These are phyloP conservation scores for Lentinus brumalis DNA, from an alignment of 768 basidiomycete species.

Conservation along the genomic window DNA sequence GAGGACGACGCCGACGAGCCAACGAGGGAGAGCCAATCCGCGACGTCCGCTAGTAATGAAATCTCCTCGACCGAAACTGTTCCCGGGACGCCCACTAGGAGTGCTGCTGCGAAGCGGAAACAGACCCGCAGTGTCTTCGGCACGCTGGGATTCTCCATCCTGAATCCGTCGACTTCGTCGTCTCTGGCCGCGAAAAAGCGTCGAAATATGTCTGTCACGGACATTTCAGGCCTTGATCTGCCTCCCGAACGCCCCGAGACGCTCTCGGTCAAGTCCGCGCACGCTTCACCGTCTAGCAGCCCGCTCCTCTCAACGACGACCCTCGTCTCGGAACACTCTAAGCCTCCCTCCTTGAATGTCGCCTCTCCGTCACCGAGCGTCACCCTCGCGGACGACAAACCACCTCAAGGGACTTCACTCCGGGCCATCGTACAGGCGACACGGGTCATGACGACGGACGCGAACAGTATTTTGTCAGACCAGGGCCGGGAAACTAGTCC, in stretches of 20 bases:
- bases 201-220: constrained; percentile 26
- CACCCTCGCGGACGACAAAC: constrained; percentile 26
- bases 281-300: constrained; percentile 13
- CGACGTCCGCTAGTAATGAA: constrained; percentile 6
- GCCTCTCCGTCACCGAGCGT: constrained; percentile 21
- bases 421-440: constrained; percentile 82
- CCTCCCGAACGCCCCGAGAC: background rate
- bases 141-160: constrained; percentile 66
- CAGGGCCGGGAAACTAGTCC: constrained; percentile 63
- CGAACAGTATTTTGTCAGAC: constrained; percentile 73
- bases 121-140: constrained; percentile 69
- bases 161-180: constrained; percentile 47
- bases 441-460: constrained; percentile 83
- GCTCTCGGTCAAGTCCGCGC: constrained; percentile 6
- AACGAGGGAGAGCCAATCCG: constrained; percentile 9
- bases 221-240: constrained; percentile 11
- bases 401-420: constrained; percentile 63
- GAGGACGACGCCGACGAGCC: constrained; percentile 2
- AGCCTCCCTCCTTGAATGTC: background rate
- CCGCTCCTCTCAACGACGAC: constrained; percentile 12
- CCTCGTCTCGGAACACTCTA: constrained; percentile 5
- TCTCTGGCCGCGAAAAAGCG: constrained; percentile 20
- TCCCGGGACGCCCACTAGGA: constrained; percentile 12
- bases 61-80: constrained; percentile 15
- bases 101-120: constrained; percentile 36